Evolutionary conservation across 2,329 filamentous ascomycete genomes (phyloP), one percentile per base, ranked within the genome.

Genomic region (Botryotinia globosa): DNA sequence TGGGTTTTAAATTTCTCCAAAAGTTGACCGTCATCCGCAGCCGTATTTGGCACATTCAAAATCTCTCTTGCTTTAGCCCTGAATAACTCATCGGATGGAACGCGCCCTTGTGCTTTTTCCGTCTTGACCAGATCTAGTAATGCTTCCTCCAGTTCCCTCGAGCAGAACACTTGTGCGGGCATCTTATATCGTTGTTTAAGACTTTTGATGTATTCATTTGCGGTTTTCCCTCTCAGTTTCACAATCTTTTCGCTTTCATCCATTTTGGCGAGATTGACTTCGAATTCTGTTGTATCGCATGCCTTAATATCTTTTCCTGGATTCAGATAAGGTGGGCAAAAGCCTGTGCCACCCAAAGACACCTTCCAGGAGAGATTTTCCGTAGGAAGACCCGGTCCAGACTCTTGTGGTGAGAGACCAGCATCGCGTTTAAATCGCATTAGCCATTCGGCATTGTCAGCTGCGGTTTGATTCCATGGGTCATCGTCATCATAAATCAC

Each of bases 401-500:
- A 80, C 7, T 82, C 81, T n/a, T 83, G 80, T 0, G 82, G 81
- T 4, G 86, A 79, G 44, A 90, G 85, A 29, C 87, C 87, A 0
- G 82, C 83, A 65, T 88, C 85, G 18, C 87, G 85, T 80, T 91
- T 90, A 82, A 91, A 90, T 62, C 88, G 85, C 72, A 85, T 83
- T 20, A 91, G 83, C 89, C 89, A 91, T 79, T 90, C 88, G 0
- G 83, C 84, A 75, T 90, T 90, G 77, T 90, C 89, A 44, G 88
- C 88, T 0, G 87, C 87, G 0, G 88, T 90, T 76, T 89, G 86
- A 78, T 90, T 90, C 86, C 88, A 90, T 3, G 87, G 87, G 76
- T 90, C 88, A 72, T 90, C 88, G 85, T 89, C 87, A 72, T 90
- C 87, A 73, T 89, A 90, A 0, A 90, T 81, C 51, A 90, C 85